Evolutionary conservation across 1,139 yeast species (phyloP), one percentile per base, ranked within the genome.

Genomic region (Geotrichum aggregatum): DNA sequence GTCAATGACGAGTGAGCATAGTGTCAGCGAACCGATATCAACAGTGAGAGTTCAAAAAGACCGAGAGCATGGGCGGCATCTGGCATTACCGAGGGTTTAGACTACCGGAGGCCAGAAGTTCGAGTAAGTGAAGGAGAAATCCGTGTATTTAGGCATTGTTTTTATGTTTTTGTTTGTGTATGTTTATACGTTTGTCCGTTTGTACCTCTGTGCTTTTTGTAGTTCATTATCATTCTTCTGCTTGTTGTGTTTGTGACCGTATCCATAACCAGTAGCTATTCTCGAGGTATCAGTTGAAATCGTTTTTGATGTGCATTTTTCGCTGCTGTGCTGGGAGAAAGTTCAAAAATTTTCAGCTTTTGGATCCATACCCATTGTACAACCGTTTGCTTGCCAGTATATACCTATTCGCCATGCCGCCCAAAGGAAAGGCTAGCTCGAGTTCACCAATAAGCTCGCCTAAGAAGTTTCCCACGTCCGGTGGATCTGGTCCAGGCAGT

Each of bases 351-450:
- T 16, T 31, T 8, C 18, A 21, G 8, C 28, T 30, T 18, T 21
- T 7, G 13, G 28, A 18, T 43, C 38, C 3, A 30, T 22, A 13
- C 4, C 16, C 11, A 24, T 22, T 22, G n/a, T 4, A 39, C 22
- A 21, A 11, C 19, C 42, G 28, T 24, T 8, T 5, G 28, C 8
- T 24, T 8, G 28, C 28, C 28, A 24, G 28, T 24, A 24, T 24
- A 39, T n/a, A n/a, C n/a, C 13, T 19, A n/a, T 16, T 18, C 16
- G 21, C 21, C 28, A 48, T 52, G 52, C 43, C 53, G 44, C 52
- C 49, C n/a, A 53, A 53, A 53, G 36, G 36, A 19, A 53, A 53
- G 34, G 47, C 52, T 13, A 46, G 44, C n/a, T 19, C 50, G 19
- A 53, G 50, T 24, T 36, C 52, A 7, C 42, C 53, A 3, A 7